Evolutionary conservation across 2,329 filamentous ascomycete species (phyloP).

Genomic region (Aspergillus flavus): DNA sequence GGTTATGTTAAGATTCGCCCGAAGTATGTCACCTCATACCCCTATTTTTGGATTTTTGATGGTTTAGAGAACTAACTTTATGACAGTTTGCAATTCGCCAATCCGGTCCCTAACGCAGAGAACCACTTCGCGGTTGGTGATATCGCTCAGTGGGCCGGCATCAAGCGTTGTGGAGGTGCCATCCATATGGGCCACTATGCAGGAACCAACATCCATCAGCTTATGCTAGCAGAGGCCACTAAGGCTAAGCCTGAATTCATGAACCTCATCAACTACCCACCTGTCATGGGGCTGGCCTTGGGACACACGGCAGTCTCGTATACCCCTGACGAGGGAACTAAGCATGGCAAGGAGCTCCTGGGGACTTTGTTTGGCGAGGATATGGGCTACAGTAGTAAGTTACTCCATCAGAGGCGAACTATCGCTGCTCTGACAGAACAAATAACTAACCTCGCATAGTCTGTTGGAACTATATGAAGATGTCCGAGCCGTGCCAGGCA

Average conservation of each 20-base stretch:
- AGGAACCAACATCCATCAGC: conserved; percentile 68
- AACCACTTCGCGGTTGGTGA: conserved; percentile 73
- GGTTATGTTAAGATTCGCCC: conserved; percentile 67
- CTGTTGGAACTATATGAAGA: conserved; percentile 58
- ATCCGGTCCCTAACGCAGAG: conserved; percentile 57
- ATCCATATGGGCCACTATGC: conserved; percentile 72
- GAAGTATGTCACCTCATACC: conserved; percentile 33
- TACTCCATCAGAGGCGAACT: not conserved
- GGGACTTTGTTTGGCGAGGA: conserved; percentile 67
- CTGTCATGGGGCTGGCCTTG: conserved; percentile 72
- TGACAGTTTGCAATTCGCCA: conserved; percentile 57
- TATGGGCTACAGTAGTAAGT: conserved; percentile 65
- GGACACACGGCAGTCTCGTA: conserved; percentile 70
- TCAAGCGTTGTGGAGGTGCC: conserved; percentile 76
- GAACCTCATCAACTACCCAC: conserved; percentile 57
- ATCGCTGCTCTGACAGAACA: too few species aligned
- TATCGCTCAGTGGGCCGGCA: conserved; percentile 70
- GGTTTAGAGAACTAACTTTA: not conserved
- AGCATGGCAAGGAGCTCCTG: conserved; percentile 17
- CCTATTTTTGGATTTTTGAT: not conserved
- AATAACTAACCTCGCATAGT: conserved; percentile 39
- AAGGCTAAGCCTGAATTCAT: conserved; percentile 50
- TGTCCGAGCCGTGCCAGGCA: conserved; percentile 40
- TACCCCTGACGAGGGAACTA: conserved; percentile 58
- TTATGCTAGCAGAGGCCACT: conserved; percentile 52